Conservation (phyloP, 495 filamentous ascomycete species). For the Trichoderma reesei region DNA sequence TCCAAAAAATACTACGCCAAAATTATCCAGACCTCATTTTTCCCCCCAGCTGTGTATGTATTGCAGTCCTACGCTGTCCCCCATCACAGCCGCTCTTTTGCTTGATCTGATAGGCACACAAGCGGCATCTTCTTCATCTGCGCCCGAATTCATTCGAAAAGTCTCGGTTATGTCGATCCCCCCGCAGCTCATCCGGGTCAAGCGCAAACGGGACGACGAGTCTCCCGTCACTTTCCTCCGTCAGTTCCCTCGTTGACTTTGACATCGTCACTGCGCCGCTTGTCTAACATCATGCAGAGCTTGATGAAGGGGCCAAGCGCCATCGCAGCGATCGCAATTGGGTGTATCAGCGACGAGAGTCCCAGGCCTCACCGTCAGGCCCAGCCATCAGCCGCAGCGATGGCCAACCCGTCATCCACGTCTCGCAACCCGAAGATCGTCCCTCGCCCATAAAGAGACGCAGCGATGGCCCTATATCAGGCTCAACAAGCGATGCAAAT, state of each 20-base stretch:
- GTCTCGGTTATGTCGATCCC: constrained; percentile 36
- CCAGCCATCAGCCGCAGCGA: background rate
- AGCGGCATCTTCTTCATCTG: background rate
- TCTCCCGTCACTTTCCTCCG: constrained; percentile 42
- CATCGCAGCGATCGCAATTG: constrained; percentile 28
- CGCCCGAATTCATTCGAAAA: background rate
- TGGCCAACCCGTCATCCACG: constrained; percentile 18
- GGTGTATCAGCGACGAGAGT: constrained; percentile 33
- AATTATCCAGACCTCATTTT: background rate
- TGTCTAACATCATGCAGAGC: constrained; percentile 2
- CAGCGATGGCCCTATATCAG: background rate
- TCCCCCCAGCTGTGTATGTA: no score
- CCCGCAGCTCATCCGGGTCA: constrained; percentile 41
- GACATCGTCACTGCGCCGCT: background rate
- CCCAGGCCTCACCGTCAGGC: constrained; percentile 7
- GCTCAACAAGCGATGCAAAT: background rate
- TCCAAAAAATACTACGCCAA: no score
- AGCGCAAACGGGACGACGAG: constrained; percentile 46
- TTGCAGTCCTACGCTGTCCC: no score
- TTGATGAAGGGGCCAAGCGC: constrained; percentile 28
- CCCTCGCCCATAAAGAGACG: background rate
- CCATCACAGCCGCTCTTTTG: background rate
- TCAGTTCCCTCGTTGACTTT: constrained; percentile 20
- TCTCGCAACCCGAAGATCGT: constrained; percentile 11
- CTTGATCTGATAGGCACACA: background rate